Base-by-base conservation (phyloP, 2,329 filamentous ascomycete genomes). In the Knufia petricola region DNA sequence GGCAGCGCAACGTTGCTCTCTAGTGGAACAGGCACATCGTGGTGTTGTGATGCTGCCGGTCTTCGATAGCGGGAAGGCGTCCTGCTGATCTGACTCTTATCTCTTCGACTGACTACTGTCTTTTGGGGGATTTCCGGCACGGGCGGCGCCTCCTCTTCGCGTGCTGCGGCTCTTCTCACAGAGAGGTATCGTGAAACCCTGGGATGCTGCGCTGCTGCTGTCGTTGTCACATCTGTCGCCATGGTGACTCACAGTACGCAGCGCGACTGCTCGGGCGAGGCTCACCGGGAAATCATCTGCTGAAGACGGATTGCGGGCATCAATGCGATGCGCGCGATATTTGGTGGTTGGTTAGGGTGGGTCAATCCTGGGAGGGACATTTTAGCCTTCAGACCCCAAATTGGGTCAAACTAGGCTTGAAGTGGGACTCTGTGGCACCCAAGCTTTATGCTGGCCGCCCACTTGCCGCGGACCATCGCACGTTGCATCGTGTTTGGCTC, bases 161-260 rank as follows among this genome's bases (percentile, higher is more conserved):
- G 57, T 15, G 62, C 58, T 19, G 62, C 61, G 9, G 65, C 66
- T 53, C 69, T 69, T 50, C 78, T 66, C 48, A 79, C 75, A 24
- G 75, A 77, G 54, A 76, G 69, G 63, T 81, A 81, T 36, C 78
- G 71, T 48, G 76, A 75, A 60, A 77, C 72, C 59, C 76, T 78
- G 42, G 50, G 50, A n/a, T 26, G 32, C 32, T 51, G 50, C 17
- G 48, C n/a, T 3, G 42, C 7, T n/a, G 32, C 32, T 13, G 49
- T 32, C 9, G 26, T 23, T 3, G 21, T 24, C 3, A 20, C 28
- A 13, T 49, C 26, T 41, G 32, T 37, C 4, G 32, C 46, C 46
- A 41, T 43, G 26, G 7, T 38, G 9, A 6, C 15, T 8, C 32
- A 8, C 26, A 6, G 26, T 28, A 12, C 26, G 26, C 26, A 12